Evolutionary conservation across 441 rosid species (phyloP), one percentile per base, ranked within the genome.

Genomic region (Sinapis alba): DNA sequence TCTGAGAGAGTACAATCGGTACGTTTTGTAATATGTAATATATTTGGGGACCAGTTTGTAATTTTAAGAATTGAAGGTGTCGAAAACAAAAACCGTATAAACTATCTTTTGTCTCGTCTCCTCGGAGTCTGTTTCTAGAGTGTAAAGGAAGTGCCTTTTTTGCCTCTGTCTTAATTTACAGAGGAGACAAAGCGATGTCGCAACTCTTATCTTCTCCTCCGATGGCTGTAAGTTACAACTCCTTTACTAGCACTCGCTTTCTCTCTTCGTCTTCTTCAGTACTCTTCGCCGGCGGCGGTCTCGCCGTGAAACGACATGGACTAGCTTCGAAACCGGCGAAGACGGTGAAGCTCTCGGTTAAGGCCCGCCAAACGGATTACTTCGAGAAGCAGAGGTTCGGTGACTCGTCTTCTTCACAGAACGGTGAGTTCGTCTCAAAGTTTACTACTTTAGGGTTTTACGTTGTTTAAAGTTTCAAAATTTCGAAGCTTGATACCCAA

Each of bases 281-380:
- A n/a, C 65, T 47, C 28, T 34, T 72, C 69, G 34, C 67, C 73
- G 77, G 73, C 73, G 77, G 73, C 51, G 51, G 75, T 26, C 62
- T 75, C 36, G 43, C 43, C 69, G 68, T 68, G 71, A 77, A 67
- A 60, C 78, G 38, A 1, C 62, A 19, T 24, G 65, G 79, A 32
- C 47, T 82, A 32, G 63, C 82, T 54, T 41, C 41, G 62, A 73
- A 78, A 66, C 67, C 77, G 43, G 36, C 11, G 57, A 21, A 47
- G 27, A 63, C 30, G 56, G 54, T 69, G 65, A 69, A 73, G n/a
- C 75, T 85, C 74, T 68, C 86, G 7, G 74, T 91, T 16, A 84
- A 83, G 75, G 85, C 89, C 76, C 87, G 92, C 6, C 96, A 88
- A 69, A 84, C 24, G 86, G 70, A 92, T 73, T 87, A 84, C 83